A percentile compares a stretch with the other conserved stretches of the same genome.
Conservation (phyloP, 768 basidiomycete genomes). For the Krasilnikovozyma curviuscula region DNA sequence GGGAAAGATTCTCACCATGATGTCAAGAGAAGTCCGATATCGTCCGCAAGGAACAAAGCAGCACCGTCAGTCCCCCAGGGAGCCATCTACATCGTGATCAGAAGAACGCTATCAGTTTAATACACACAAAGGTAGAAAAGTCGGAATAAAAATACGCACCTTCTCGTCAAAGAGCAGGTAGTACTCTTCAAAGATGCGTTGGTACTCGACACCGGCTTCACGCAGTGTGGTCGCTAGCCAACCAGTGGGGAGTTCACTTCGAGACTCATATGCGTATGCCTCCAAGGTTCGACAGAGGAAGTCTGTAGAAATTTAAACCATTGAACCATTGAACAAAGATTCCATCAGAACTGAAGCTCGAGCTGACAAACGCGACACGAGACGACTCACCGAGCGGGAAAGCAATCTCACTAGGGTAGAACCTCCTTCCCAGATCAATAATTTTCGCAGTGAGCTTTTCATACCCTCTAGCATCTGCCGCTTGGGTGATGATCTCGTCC, state of each 20-base stretch:
- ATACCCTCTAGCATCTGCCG: not conserved
- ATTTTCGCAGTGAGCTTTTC: slow-evolving; percentile 38
- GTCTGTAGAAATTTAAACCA: slow-evolving; percentile 31
- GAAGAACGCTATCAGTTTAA: not conserved
- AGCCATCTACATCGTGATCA: not conserved
- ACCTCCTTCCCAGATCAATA: slow-evolving; percentile 56
- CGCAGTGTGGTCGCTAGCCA: slow-evolving; percentile 66
- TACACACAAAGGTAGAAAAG: slow-evolving; percentile 1
- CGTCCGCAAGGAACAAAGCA: slow-evolving; percentile 3
- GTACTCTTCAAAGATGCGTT: slow-evolving; percentile 66
- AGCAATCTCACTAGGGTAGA: slow-evolving; percentile 76
- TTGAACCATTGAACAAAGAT: not conserved
- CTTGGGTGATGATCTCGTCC: slow-evolving; percentile 54
- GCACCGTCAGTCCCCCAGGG: slow-evolving; percentile 5
- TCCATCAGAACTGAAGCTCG: too few species aligned
- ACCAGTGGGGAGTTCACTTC: slow-evolving; percentile 42
- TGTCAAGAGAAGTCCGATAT: slow-evolving; percentile 3
- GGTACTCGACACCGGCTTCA: slow-evolving; percentile 61
- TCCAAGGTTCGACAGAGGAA: slow-evolving; percentile 57
- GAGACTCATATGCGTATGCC: slow-evolving; percentile 46
- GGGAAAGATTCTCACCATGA: not conserved
- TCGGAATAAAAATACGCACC: slow-evolving; percentile 31
- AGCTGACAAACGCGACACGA: too few species aligned
- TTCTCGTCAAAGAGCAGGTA: slow-evolving; percentile 77
- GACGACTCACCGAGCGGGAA: slow-evolving; percentile 69